Evolutionary conservation across 345 rosid species (phyloP).

Genomic region (Brassica incana): DNA sequence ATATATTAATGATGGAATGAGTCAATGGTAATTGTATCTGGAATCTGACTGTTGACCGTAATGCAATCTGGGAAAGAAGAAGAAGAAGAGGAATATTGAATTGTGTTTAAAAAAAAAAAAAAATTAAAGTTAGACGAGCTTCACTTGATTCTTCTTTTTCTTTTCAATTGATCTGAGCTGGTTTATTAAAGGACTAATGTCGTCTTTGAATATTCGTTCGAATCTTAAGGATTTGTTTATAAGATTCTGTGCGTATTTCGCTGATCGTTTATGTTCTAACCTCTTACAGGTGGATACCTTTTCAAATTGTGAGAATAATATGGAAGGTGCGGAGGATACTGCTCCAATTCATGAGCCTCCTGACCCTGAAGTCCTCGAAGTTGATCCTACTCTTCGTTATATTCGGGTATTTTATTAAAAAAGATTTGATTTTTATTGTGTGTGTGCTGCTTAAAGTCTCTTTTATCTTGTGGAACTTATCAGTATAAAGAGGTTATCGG

Average conservation of each 20-base stretch:
- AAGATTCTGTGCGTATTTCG: slow-evolving; percentile 3
- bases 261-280: slow-evolving; percentile 4
- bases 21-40: slow-evolving; percentile 6
- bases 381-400: slow-evolving; percentile 65
- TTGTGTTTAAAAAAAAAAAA: too few species aligned
- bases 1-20: not conserved
- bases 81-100: not conserved
- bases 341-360: slow-evolving; percentile 52
- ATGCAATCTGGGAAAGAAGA: not conserved
- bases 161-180: slow-evolving; percentile 10
- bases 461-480: not conserved
- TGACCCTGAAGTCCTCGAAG: slow-evolving; percentile 64
- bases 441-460: slow-evolving; percentile 10
- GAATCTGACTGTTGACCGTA: not conserved
- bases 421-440: not conserved
- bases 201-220: slow-evolving; percentile 2
- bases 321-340: slow-evolving; percentile 49
- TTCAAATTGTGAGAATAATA: slow-evolving; percentile 27
- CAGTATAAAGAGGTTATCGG: slow-evolving; percentile 77
- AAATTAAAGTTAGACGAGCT: not conserved
- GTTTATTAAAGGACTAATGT: not conserved
- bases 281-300: slow-evolving; percentile 9
- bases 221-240: not conserved
- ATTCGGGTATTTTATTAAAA: slow-evolving; percentile 47
- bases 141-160: not conserved